A percentile compares a stretch with the other conserved stretches of the same genome.
Conservation (phyloP, 2,329 filamentous ascomycete genomes). For the Phialophora expanda region DNA sequence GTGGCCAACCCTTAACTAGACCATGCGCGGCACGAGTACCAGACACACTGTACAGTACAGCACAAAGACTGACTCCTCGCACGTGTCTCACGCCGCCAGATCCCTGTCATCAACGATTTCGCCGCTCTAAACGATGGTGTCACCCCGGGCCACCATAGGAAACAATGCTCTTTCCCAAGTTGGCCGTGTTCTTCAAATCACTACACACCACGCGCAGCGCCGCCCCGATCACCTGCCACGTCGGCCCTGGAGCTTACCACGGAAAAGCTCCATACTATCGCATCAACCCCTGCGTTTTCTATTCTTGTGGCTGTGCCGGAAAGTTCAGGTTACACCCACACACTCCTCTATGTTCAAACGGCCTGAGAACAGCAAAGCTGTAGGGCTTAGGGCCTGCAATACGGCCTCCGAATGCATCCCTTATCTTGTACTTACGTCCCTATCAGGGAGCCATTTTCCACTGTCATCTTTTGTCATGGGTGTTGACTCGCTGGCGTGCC, state of each 20-base stretch:
- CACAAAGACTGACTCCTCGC: not conserved
- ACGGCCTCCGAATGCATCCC: conserved; percentile 19
- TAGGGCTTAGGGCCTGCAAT: conserved; percentile 20
- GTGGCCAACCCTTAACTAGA: conserved; percentile 9
- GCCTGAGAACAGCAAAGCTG: conserved; percentile 21
- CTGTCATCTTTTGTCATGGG: not conserved
- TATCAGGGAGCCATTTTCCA: not conserved
- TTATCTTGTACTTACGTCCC: not conserved
- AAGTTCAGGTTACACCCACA: conserved; percentile 12
- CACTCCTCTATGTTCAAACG: not conserved
- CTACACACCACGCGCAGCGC: too few species aligned
- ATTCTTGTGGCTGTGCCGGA: conserved; percentile 18
- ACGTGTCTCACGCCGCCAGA: not conserved
- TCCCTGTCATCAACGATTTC: conserved; percentile 8
- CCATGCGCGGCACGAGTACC: not conserved
- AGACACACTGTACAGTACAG: not conserved
- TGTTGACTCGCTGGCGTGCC: not conserved
- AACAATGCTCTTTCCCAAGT: conserved; percentile 8
- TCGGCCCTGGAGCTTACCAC: conserved; percentile 15
- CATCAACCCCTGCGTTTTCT: conserved; percentile 7
- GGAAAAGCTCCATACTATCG: conserved; percentile 15
- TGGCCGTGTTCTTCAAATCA: not conserved
- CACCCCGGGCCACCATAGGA: not conserved
- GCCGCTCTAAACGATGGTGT: not conserved
- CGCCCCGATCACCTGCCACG: conserved; percentile 8